A percentile compares a stretch with the other conserved stretches of the same genome.
phyloP scores from a whole-genome alignment of 176 grass and related monocot genomes.

The Lolium rigidum region DNA sequence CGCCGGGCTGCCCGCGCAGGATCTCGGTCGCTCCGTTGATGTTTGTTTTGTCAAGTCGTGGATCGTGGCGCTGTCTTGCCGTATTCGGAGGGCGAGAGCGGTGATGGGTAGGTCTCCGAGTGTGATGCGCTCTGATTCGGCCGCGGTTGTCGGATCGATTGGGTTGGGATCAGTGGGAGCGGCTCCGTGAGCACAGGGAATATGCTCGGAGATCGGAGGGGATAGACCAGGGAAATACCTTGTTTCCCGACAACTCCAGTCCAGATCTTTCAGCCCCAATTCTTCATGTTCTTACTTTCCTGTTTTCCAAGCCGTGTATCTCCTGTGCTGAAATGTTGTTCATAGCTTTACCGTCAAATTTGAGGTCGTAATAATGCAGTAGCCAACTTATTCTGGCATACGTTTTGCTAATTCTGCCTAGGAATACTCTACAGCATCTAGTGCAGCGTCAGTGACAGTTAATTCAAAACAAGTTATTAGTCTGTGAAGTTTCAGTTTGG shows the following conservation, averaged over 20 bases:
- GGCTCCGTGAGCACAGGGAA: not conserved
- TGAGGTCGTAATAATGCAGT: not conserved
- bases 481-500: not conserved
- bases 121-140: not conserved
- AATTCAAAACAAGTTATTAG: not conserved
- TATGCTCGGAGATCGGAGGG: not conserved
- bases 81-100: not conserved
- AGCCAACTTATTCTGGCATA: not conserved
- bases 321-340: not conserved
- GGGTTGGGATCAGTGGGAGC: not conserved
- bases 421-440: not conserved
- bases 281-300: not conserved
- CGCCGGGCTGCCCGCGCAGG: not conserved
- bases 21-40: not conserved
- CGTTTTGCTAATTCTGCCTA: not conserved
- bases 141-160: not conserved
- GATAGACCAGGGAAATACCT: not conserved
- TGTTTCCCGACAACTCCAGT: not conserved
- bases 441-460: not conserved
- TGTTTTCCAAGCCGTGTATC: not conserved
- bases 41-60: not conserved
- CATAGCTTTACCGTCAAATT: not conserved
- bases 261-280: not conserved
- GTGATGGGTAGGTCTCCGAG: not conserved
- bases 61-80: not conserved